Base-by-base conservation (phyloP, 2,329 filamentous ascomycete genomes). In the Neopestalotiopsis sp. region DNA sequence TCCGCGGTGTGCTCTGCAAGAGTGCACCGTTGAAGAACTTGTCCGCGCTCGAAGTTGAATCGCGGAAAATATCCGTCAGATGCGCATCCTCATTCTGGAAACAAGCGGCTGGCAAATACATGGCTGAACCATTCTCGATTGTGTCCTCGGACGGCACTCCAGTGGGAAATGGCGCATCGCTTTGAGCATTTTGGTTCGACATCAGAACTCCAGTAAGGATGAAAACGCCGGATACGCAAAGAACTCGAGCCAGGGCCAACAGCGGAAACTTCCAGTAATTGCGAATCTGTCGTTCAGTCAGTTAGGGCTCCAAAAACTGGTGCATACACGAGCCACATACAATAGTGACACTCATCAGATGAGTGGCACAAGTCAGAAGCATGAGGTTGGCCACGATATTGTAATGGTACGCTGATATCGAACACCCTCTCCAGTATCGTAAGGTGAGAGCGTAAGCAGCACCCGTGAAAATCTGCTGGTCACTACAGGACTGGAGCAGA, bases 381-480 rank as follows among this genome's bases (percentile, higher is more conserved):
- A 81, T 71, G 72, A 80, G 77, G 69, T 80, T 80, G 13, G 75
- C 74, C 1, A 81, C 74, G 56, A 81, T 73, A 62, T 81, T 79
- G 72, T 81, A 81, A 69, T 81, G 80, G 68, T 81, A 81, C 2
- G 78, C 75, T 42, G 76, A 76, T 62, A 81, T 71, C 45, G 74
- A 72, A 71, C 79, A 81, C 17, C 76, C 78, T 61, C 67, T 69
- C 68, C 72, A 76, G 66, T 79, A 81, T 12, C 76, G 75, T 49
- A 81, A 71, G 3, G 78, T 76, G 20, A 81, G 71, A 52, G 77
- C 77, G 67, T 80, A 81, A 6, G 79, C 79, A 1, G 74, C 78
- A 17, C 79, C 79, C 1, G 79, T 81, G 70, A 81, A 81, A 60
- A 81, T 71, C 59, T 81, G 79, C 68, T 81, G 79, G 69, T 81